Percentiles rank a stretch among this genome's conserved stretches.
These are phyloP conservation scores for Acorus gramineus DNA, from an alignment of 106 monocot species.

Conservation along the genomic window DNA sequence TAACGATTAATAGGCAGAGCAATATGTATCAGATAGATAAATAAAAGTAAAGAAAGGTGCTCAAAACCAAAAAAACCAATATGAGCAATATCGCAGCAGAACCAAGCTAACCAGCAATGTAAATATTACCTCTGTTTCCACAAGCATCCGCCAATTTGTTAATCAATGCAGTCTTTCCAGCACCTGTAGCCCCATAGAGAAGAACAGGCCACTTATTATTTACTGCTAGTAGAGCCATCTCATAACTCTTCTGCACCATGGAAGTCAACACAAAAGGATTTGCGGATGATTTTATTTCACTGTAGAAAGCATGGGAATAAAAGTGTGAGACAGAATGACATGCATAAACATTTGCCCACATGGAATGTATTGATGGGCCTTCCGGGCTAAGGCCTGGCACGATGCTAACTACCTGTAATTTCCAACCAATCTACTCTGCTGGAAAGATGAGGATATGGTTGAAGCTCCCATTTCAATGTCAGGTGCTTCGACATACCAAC, in stretches of 20 bases:
- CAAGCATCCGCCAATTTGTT: conserved; percentile 40
- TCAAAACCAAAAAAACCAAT: too few relatives aligned
- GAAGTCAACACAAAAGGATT: conserved; percentile 51
- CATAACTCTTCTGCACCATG: conserved; percentile 56
- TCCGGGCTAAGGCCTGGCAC: too few relatives aligned
- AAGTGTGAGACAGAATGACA: too few relatives aligned
- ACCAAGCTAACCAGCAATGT: neutral
- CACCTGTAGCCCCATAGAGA: conserved; percentile 70
- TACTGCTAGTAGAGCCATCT: conserved; percentile 65
- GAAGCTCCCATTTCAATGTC: conserved; percentile 16
- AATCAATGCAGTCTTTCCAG: conserved; percentile 82
- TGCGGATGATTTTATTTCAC: conserved; percentile 5
- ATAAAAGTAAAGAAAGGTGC: too few relatives aligned
- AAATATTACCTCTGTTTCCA: conserved; percentile 49
- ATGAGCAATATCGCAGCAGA: too few relatives aligned
- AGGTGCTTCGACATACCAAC: conserved; percentile 42
- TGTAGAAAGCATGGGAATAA: conserved; percentile 5
- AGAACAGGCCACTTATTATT: conserved; percentile 87
- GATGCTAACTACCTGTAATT: too few relatives aligned
- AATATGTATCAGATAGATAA: too few relatives aligned
- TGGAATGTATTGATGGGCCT: too few relatives aligned
- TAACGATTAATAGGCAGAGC: too few relatives aligned
- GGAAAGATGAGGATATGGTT: neutral
- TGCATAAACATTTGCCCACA: too few relatives aligned
- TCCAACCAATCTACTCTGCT: too few relatives aligned